Evolutionary conservation across 441 rosid species (phyloP).

Genomic region (Gossypium lobatum): DNA sequence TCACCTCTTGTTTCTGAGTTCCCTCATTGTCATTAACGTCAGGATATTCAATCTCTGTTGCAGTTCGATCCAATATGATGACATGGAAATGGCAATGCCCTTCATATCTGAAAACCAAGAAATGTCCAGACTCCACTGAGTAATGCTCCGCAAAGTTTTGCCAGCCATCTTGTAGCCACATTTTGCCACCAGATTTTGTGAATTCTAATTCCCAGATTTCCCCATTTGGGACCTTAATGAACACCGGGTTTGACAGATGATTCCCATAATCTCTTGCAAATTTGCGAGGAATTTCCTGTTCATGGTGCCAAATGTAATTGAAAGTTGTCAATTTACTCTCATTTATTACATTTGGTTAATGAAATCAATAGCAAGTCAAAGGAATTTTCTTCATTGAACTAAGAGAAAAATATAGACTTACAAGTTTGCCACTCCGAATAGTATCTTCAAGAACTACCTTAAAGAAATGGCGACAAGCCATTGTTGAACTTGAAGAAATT

Average conservation of each 20-base stretch:
- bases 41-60: constrained; percentile 28
- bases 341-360: too few relatives aligned
- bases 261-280: constrained; percentile 17
- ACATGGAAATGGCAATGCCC: constrained; percentile 21
- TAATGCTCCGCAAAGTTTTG: constrained; percentile 20
- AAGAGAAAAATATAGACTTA: background rate
- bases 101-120: constrained; percentile 21
- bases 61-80: constrained; percentile 21
- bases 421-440: background rate
- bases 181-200: background rate
- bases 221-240: constrained; percentile 23
- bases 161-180: constrained; percentile 32
- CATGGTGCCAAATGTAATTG: background rate
- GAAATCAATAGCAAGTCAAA: background rate
- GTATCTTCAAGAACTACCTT: background rate
- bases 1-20: background rate
- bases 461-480: background rate
- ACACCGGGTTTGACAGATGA: background rate
- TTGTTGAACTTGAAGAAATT: background rate
- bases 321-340: too few relatives aligned
- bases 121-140: background rate
- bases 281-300: constrained; percentile 19
- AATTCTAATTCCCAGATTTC: constrained; percentile 25
- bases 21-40: background rate
- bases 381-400: background rate